A percentile compares a stretch with the other conserved stretches of the same genome.
phyloP scores from a whole-genome alignment of 2,329 filamentous ascomycete species.

The Phoma sp. region DNA sequence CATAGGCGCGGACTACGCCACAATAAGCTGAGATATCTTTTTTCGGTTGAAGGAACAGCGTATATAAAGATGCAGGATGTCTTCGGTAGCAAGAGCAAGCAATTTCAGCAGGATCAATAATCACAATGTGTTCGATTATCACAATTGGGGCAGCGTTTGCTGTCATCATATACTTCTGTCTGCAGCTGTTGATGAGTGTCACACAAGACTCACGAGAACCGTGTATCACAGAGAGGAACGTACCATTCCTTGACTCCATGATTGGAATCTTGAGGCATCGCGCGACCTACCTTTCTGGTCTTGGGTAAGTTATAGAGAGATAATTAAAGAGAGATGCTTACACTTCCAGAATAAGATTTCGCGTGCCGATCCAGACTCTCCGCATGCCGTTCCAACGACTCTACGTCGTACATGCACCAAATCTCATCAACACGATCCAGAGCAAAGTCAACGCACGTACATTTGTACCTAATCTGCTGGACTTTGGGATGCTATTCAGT shows the following conservation, averaged over 20 bases:
- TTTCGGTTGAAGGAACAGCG: not conserved
- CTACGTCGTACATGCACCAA: slow-evolving; percentile 50
- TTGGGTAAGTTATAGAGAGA: not conserved
- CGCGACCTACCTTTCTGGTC: not conserved
- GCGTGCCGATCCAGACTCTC: slow-evolving; percentile 50
- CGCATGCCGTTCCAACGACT: slow-evolving; percentile 50
- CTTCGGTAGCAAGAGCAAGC: not conserved
- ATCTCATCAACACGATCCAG: slow-evolving; percentile 49
- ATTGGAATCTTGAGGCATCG: slow-evolving; percentile 5
- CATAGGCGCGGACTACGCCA: not conserved
- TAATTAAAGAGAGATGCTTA: not conserved
- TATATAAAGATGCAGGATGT: slow-evolving; percentile 2
- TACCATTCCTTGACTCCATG: slow-evolving; percentile 2
- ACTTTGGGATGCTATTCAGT: slow-evolving; percentile 40
- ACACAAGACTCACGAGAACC: slow-evolving; percentile 6
- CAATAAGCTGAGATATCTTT: not conserved
- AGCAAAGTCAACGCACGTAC: slow-evolving; percentile 46
- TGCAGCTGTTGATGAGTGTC: not conserved
- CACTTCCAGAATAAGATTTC: slow-evolving; percentile 15
- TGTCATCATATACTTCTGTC: not conserved
- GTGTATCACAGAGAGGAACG: not conserved
- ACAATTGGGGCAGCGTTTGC: not conserved
- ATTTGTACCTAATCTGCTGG: slow-evolving; percentile 47
- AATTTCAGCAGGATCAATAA: not conserved
- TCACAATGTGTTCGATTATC: slow-evolving; percentile 2